Base-by-base conservation (phyloP, 2,329 filamentous ascomycete genomes). In the Apiospora phragmitis region DNA sequence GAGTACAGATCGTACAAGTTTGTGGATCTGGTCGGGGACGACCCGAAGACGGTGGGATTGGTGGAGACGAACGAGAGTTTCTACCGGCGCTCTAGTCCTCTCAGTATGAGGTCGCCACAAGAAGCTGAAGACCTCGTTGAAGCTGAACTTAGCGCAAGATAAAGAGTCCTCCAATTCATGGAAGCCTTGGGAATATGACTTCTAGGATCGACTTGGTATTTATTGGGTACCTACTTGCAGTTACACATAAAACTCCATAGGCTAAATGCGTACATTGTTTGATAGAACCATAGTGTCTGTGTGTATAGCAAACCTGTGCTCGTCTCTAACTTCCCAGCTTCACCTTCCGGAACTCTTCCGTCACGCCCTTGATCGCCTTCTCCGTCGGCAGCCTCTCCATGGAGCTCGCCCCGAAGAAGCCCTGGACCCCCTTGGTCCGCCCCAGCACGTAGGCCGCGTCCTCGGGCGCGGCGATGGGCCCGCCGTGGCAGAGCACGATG, bases 401-500 rank as follows among this genome's bases (percentile, higher is more conserved):
- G 69, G 88, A 89, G 72, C 90, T 92, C 14, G 91, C 91, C 0
- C 91, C 91, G 75, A 90, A 93, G 78, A 93, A 93, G 0, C 91
- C 91, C 80, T 93, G 90, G n/a, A 93, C 82, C 0, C 90, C 91
- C 49, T 83, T 85, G 0, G 89, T 91, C 73, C 86, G 81, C 29
- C 83, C 83, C 41, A 93, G 82, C 12, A 93, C 86, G 77, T 89
- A 92, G 73, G 87, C 82, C 0, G 91, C 91, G 78, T 93, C 90
- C 65, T 88, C 81, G 0, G 90, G 89, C 68, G 84, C 84, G 4
- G 90, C 90, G 73, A 93, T 91, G 0, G 91, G 91, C 0, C 91
- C 91, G 0, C 91, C 91, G 76, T 93, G 91, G 72, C 91, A 92
- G n/a, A 93, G 77, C 24, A 93, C 87, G 68, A 93, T 88, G 14